Base-by-base conservation (phyloP, 345 rosid genomes). In the Camelina laxa region DNA sequence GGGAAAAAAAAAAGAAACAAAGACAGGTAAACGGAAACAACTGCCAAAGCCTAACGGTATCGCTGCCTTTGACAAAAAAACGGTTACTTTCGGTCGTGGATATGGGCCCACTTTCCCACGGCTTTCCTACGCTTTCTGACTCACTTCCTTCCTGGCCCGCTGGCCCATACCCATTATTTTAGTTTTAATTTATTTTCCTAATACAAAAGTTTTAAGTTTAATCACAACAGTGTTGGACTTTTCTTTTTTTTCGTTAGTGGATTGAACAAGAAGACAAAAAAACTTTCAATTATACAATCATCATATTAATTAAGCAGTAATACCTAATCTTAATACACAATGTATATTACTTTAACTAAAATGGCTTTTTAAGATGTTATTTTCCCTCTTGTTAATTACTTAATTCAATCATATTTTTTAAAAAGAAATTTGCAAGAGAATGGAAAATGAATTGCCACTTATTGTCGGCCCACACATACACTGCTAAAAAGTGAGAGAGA, bases 31-130 rank as follows among this genome's bases (percentile, higher is more conserved):
- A 78, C 74, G 69, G 70, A 78, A 72, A 72, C 58, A 78, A 78
- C 81, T 66, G 77, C 69, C 77, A 35, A 65, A 67, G 20, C 69
- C 31, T 78, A 78, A 72, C 81, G 77, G 77, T 66, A 72, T 72
- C 51, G 70, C n/a, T 69, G n/a, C 55, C 38, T 60, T 60, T 7
- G 12, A 70, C n/a, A 12, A 70, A 19, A 51, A 70, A 21, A 70
- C 60, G 53, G 36, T 33, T 38, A 77, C 80, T 78, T 78, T 78
- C 81, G 81, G 77, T 67, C 60, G 67, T 60, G 31, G 21, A 65
- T 2, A 60, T 72, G 77, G 81, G 81, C 74, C 77, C 81, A 77
- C 72, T 65, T 70, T 17, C 71, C 33, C 71, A 69, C 70, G 75
- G 65, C 70, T 69, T 69, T 69, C 65, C 45, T 47, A 70, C 72